phyloP scores from a whole-genome alignment of 2,329 filamentous ascomycete genomes.

The Aspergillus felis region DNA sequence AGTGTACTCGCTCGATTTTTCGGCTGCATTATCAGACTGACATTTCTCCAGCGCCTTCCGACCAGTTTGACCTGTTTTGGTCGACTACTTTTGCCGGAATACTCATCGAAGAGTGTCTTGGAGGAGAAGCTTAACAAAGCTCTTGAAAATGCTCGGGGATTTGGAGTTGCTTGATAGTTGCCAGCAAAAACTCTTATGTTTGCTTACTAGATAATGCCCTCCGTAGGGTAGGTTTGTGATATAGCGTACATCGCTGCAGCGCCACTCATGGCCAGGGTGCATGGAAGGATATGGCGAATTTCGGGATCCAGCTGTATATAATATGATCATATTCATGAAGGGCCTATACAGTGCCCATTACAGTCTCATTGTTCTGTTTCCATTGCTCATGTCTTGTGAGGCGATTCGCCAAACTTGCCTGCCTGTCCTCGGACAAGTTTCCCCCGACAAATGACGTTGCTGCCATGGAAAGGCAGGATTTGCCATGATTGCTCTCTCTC shows the following conservation, averaged over 20 bases:
- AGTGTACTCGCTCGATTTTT: constrained; percentile 15
- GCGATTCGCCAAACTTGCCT: background rate
- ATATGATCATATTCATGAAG: background rate
- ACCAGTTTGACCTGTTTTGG: constrained; percentile 94
- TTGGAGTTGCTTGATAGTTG: constrained; percentile 66
- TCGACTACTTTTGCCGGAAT: constrained; percentile 79
- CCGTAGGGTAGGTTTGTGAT: background rate
- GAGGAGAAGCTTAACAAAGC: constrained; percentile 76
- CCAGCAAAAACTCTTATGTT: constrained; percentile 6
- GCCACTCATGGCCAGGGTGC: background rate
- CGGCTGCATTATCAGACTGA: constrained; percentile 10
- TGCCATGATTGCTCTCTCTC: background rate
- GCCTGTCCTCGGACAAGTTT: background rate
- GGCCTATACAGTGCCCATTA: background rate
- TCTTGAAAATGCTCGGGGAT: constrained; percentile 81
- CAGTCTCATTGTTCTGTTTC: background rate
- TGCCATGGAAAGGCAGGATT: background rate
- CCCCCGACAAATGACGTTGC: background rate
- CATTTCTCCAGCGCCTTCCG: constrained; percentile 54
- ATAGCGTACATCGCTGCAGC: background rate
- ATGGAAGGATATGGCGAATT: background rate
- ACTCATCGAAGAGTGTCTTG: constrained; percentile 66
- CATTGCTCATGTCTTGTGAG: background rate
- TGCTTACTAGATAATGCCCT: constrained; percentile 13
- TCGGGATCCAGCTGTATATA: background rate